Evolutionary conservation across 805 yeast genomes (phyloP).

Genomic region (Wickerhamomyces hampshirensis): DNA sequence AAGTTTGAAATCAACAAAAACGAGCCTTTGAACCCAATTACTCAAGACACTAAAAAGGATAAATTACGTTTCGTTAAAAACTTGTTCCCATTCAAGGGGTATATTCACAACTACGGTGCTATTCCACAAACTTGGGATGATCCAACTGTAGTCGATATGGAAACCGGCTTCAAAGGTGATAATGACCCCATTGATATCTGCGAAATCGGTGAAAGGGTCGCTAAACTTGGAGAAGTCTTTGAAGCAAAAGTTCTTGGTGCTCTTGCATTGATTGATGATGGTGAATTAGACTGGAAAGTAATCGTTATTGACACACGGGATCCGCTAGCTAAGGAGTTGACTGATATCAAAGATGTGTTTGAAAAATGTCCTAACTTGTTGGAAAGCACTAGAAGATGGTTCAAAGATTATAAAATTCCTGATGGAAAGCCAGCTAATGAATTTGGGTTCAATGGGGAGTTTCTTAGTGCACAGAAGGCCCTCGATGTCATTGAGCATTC

Average conservation of each 20-base stretch:
- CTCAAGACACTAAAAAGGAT: constrained; percentile 75
- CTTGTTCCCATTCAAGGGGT: constrained; percentile 79
- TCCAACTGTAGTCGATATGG: constrained; percentile 53
- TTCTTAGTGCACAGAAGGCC: constrained; percentile 54
- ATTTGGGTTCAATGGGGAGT: constrained; percentile 72
- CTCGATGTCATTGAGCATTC: constrained; percentile 58
- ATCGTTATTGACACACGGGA: constrained; percentile 66
- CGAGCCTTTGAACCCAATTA: constrained; percentile 64
- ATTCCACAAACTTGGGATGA: constrained; percentile 97
- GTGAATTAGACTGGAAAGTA: constrained; percentile 95
- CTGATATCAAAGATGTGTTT: constrained; percentile 66
- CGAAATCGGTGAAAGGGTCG: constrained; percentile 56
- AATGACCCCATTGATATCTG: constrained; percentile 94
- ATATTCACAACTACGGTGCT: constrained; percentile 85
- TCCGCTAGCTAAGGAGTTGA: constrained; percentile 54
- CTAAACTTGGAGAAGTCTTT: constrained; percentile 58
- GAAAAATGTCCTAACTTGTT: constrained; percentile 65
- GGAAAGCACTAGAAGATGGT: constrained; percentile 70
- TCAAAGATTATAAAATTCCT: constrained; percentile 78
- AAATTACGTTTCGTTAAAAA: constrained; percentile 72
- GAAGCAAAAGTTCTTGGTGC: constrained; percentile 71
- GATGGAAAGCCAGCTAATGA: constrained; percentile 72
- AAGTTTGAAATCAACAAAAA: constrained; percentile 71
- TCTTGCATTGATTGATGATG: constrained; percentile 81
- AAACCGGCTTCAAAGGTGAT: constrained; percentile 59